Percentiles rank a stretch among this genome's conserved stretches.
Conservation (phyloP, 2,329 filamentous ascomycete genomes). For the Hirsutella rhossiliensis region DNA sequence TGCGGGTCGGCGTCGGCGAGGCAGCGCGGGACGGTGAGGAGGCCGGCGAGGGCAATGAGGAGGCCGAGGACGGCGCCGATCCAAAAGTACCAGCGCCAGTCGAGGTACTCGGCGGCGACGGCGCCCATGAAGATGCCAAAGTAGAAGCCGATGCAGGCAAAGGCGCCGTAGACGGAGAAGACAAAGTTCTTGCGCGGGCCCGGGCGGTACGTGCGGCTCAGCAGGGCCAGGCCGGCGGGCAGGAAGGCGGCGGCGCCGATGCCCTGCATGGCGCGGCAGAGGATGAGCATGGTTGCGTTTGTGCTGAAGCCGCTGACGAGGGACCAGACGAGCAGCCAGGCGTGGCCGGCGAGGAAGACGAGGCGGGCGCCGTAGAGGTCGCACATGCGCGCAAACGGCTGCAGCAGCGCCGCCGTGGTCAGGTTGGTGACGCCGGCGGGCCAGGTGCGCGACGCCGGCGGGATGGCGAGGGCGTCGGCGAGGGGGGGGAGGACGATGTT, state of each 20-base stretch:
- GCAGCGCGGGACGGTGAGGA: slow-evolving; percentile 25
- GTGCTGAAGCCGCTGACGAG: slow-evolving; percentile 58
- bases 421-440: slow-evolving; percentile 51
- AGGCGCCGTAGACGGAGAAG: slow-evolving; percentile 46
- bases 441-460: slow-evolving; percentile 49
- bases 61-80: slow-evolving; percentile 38
- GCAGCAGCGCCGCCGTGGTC: slow-evolving; percentile 43
- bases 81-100: slow-evolving; percentile 62
- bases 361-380: slow-evolving; percentile 52
- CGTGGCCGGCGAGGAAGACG: slow-evolving; percentile 46
- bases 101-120: slow-evolving; percentile 44
- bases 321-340: slow-evolving; percentile 58
- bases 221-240: slow-evolving; percentile 59
- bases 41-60: slow-evolving; percentile 31
- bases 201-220: slow-evolving; percentile 57
- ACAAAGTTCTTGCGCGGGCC: slow-evolving; percentile 62
- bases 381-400: slow-evolving; percentile 48
- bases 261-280: slow-evolving; percentile 63
- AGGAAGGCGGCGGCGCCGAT: slow-evolving; percentile 58
- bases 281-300: slow-evolving; percentile 57
- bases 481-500: slow-evolving; percentile 59
- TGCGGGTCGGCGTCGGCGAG: slow-evolving; percentile 11
- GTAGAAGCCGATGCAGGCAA: slow-evolving; percentile 47
- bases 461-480: slow-evolving; percentile 48
- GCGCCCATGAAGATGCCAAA: slow-evolving; percentile 58